Evolutionary conservation across 495 filamentous ascomycete genomes (phyloP), one percentile per base, ranked within the genome.

Genomic region (Penicillium taxi): DNA sequence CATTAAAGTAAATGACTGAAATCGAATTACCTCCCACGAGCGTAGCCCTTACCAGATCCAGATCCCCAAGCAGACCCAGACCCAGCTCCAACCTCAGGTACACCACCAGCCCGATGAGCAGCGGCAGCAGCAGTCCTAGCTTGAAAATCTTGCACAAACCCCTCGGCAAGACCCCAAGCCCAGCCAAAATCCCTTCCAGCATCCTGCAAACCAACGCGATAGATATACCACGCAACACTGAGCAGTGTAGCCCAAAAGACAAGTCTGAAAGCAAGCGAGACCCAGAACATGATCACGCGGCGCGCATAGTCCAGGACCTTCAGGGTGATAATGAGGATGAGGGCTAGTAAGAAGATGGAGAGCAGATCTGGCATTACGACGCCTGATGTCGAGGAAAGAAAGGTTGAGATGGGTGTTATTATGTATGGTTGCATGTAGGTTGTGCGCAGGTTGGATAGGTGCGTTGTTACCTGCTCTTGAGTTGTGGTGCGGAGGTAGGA

Each of bases 231-330:
- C 0, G 59, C 69, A 1, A 75, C 3, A 0, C 62, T 61, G 12
- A 67, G 57, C 9, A 87, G 20, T 2, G 52, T 43, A 0, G 60
- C 69, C 74, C 76, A 91, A 31, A 84, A 73, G 0, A 72, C 39
- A 27, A 86, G 12, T 19, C 70, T 54, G 37, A 82, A 50, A 5
- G 63, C 68, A 30, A 90, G 50, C 26, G 64, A 52, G n/a, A 84
- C 69, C 77, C 84, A 86, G 56, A 75, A 90, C 52, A 86, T 66
- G 35, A 93, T 60, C 2, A 84, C 58, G 23, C 82, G 70, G 31
- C 74, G 75, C 17, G 81, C 58, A 54, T 78, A 77, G 50, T 77
- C 61, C n/a, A 91, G 58, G 35, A 87, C 48, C 51, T 80, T 74
- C 41, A 89, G 57, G 12, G 73, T 73, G 31, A 86, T 32, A 41